Conservation (phyloP, 768 basidiomycete species). For the Wakefieldia striispora region DNA sequence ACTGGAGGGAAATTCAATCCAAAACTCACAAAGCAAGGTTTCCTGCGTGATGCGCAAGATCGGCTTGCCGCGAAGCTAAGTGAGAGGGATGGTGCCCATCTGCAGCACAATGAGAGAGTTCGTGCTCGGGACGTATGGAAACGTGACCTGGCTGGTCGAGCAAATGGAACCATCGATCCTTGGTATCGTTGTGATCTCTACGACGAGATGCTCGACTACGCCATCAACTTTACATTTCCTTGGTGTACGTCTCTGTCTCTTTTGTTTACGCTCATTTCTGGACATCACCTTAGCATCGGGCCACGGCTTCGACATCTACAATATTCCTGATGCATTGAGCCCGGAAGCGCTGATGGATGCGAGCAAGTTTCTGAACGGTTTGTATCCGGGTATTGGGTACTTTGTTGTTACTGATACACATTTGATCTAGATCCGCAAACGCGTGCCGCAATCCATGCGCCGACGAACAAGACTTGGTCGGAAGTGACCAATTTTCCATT, state of each 20-base stretch:
- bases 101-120: conserved; percentile 17
- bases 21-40: conserved; percentile 5
- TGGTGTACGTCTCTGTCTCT: conserved; percentile 35
- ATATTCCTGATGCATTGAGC: conserved; percentile 42
- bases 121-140: conserved; percentile 32
- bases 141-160: conserved; percentile 45
- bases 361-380: conserved; percentile 55
- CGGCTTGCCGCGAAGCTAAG: conserved; percentile 6
- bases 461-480: conserved; percentile 53
- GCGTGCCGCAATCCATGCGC: conserved; percentile 62
- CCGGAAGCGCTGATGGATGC: conserved; percentile 49
- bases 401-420: conserved; percentile 36
- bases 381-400: conserved; percentile 41
- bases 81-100: conserved; percentile 15
- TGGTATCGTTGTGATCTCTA: conserved; percentile 61
- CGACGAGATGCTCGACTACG: conserved; percentile 64
- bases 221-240: conserved; percentile 65
- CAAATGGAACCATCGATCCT: conserved; percentile 55
- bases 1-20: neutral
- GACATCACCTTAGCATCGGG: neutral
- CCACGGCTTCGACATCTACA: conserved; percentile 40
- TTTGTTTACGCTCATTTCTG: no score
- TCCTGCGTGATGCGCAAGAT: conserved; percentile 12
- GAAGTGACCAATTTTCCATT: conserved; percentile 25
- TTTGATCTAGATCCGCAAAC: conserved; percentile 43